Evolutionary conservation across 805 yeast genomes (phyloP).

Genomic region (Brettanomyces sp.): DNA sequence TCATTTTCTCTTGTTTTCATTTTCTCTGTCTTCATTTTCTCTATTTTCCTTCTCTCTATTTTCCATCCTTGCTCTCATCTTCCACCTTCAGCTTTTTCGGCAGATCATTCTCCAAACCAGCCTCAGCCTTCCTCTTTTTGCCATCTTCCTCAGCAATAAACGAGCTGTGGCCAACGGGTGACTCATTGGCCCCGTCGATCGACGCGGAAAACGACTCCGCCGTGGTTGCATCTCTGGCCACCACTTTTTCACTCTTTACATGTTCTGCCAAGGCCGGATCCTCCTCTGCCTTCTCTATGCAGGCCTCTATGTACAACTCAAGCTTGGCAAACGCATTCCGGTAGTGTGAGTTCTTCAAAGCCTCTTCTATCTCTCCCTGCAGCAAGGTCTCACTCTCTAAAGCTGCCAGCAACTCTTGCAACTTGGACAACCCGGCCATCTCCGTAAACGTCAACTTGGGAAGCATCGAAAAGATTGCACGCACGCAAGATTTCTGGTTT

Average conservation of each 20-base stretch:
- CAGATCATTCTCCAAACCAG: neutral
- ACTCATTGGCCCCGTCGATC: neutral
- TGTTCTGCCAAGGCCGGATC: constrained; percentile 4
- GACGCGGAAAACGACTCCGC: neutral
- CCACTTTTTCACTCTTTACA: constrained; percentile 10
- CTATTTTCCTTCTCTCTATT: neutral
- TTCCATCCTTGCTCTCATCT: constrained; percentile 5
- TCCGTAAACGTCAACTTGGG: constrained; percentile 37
- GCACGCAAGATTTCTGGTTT: constrained; percentile 42
- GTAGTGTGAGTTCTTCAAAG: constrained; percentile 14
- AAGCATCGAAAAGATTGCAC: constrained; percentile 42
- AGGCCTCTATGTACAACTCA: constrained; percentile 18
- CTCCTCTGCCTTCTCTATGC: constrained; percentile 13
- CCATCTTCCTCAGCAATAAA: neutral
- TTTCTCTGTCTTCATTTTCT: no score
- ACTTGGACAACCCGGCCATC: constrained; percentile 11
- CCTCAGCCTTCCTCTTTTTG: neutral
- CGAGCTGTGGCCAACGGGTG: constrained; percentile 1
- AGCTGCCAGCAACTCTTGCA: constrained; percentile 14
- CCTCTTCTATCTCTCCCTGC: constrained; percentile 18
- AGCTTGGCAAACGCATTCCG: constrained; percentile 18
- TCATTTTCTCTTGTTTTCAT: no score
- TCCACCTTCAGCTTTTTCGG: neutral
- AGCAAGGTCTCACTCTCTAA: constrained; percentile 16
- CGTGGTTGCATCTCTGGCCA: constrained; percentile 4